Base-by-base conservation (phyloP, 805 yeast genomes). In the Wickerhamomyces sydowiorum region DNA sequence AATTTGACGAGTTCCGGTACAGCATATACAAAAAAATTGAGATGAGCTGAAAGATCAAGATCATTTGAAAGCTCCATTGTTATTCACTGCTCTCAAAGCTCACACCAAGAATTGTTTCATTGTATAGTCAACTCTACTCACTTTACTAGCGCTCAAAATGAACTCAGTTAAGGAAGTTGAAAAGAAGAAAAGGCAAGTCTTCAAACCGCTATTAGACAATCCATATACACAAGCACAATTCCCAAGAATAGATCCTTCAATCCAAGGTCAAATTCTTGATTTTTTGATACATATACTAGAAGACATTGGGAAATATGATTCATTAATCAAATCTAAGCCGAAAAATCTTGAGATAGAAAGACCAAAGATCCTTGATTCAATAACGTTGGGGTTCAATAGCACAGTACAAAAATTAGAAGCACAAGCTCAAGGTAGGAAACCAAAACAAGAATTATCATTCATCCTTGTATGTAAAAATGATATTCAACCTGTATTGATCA, bases 401-500 rank as follows among this genome's bases (percentile, higher is more conserved):
- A 73, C 81, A 0, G 78, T 77, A 22, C 51, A 62, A 41, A 59
- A 57, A 9, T 57, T 82, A 15, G 81, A 76, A 47, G 37, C 47
- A 0, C 75, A 72, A 49, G 74, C 75, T 41, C 45, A 37, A 22
- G 23, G 5, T 47, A 50, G 12, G 49, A 37, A 15, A 29, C 24
- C 30, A 22, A 36, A 20, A 7, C 21, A 38, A 20, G 36, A 19
- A 27, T 12, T 51, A 38, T 25, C 41, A 33, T 42, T 45, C 68
- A 69, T 83, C 5, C 78, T 82, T 60, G 84, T 80, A 15, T 77
- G 86, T 48, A 79, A 74, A 48, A 59, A 64, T n/a, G 86, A 80
- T 44, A 67, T 73, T 4, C 57, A 60, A 12, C 78, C 86, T 1
- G 48, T 61, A 1, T 60, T 83, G 2, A 51, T 83, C 32, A 62